These are phyloP conservation scores for Aegilops tauschii DNA, from an alignment of 176 grass and related monocot genomes.

Conservation along the genomic window DNA sequence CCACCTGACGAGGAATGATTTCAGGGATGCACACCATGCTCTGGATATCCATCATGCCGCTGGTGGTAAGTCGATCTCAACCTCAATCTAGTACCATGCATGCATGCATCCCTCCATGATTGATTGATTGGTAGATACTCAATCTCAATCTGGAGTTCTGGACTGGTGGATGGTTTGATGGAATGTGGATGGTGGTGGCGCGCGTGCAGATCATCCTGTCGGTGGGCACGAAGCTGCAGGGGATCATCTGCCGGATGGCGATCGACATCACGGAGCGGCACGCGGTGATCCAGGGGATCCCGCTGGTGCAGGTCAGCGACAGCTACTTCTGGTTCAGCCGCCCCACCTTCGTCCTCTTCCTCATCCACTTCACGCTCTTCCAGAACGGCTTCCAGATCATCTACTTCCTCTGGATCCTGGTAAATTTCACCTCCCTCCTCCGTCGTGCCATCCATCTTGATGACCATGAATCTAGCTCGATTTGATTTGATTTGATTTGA, in stretches of 20 bases:
- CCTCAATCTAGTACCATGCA: too few species aligned
- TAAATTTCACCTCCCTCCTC: constrained; percentile 12
- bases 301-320: constrained; percentile 93
- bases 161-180: neutral
- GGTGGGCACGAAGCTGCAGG: constrained; percentile 92
- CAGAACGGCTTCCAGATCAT: constrained; percentile 95
- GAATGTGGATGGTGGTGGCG: neutral
- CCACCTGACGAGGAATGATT: neutral
- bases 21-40: constrained; percentile 81
- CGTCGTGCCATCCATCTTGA: neutral
- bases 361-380: constrained; percentile 94
- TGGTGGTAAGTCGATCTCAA: constrained; percentile 47
- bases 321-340: constrained; percentile 83
- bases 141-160: too few species aligned
- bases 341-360: constrained; percentile 73
- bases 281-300: constrained; percentile 94
- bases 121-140: neutral
- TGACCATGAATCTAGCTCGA: neutral
- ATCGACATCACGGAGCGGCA: constrained; percentile 95
- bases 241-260: constrained; percentile 92
- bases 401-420: constrained; percentile 97
- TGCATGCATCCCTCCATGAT: neutral
- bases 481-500: neutral
- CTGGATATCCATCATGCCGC: constrained; percentile 80
- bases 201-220: constrained; percentile 64